Evolutionary conservation across 352 stramenopile species (phyloP).

Genomic region (Stephanocyclus meneghinianus): DNA sequence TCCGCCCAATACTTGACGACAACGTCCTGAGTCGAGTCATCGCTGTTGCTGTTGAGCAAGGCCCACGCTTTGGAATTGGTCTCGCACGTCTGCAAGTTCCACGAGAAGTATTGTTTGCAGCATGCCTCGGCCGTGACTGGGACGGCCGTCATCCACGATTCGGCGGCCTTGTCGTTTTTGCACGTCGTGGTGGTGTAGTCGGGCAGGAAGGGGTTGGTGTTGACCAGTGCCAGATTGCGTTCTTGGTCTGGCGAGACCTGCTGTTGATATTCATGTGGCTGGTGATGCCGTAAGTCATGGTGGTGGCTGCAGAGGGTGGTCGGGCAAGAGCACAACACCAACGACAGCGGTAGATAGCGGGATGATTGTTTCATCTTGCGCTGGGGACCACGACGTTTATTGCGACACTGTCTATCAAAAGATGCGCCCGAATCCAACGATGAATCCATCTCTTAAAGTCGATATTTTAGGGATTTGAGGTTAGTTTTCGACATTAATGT

Average conservation of each 20-base stretch:
- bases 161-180: conserved; percentile 21
- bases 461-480: too few relatives aligned
- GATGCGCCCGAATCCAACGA: too few relatives aligned
- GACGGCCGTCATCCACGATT: conserved; percentile 6
- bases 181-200: conserved; percentile 18
- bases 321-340: too few relatives aligned
- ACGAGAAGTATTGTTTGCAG: conserved; percentile 13
- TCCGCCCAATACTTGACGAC: not conserved
- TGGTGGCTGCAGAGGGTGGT: too few relatives aligned
- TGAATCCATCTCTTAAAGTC: too few relatives aligned
- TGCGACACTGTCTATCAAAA: too few relatives aligned
- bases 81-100: not conserved
- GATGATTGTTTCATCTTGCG: not conserved
- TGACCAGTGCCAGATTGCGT: not conserved
- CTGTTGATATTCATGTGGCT: not conserved
- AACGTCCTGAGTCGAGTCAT: not conserved
- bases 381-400: too few relatives aligned
- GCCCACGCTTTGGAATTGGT: conserved; percentile 5
- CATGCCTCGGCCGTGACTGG: not conserved
- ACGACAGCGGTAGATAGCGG: not conserved
- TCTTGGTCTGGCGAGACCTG: not conserved
- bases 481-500: too few relatives aligned
- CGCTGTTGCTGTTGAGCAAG: too few relatives aligned
- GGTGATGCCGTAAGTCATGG: too few relatives aligned
- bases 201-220: conserved; percentile 24